phyloP scores from a whole-genome alignment of 2,329 filamentous ascomycete genomes.

The Didymella lethalis region DNA sequence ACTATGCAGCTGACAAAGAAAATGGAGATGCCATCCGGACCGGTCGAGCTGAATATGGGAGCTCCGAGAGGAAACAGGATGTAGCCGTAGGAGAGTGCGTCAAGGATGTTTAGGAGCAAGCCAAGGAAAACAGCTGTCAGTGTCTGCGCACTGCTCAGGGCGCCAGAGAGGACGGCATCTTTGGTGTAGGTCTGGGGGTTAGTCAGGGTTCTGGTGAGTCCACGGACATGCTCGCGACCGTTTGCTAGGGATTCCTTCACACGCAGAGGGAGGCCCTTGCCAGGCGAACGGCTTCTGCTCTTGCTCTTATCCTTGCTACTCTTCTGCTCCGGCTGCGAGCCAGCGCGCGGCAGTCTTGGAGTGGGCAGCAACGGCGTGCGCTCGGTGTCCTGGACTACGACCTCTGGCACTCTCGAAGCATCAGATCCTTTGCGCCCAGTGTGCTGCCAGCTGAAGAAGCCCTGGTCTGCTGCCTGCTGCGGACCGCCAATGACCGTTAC shows the following conservation, averaged over 20 bases:
- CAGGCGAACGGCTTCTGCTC: slow-evolving; percentile 36
- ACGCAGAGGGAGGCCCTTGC: slow-evolving; percentile 23
- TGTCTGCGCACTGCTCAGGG: slow-evolving; percentile 71
- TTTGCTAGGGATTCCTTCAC: slow-evolving; percentile 30
- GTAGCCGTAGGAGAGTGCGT: slow-evolving; percentile 89
- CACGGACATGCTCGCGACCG: slow-evolving; percentile 33
- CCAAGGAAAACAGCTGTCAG: slow-evolving; percentile 89
- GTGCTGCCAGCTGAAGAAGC: slow-evolving; percentile 36
- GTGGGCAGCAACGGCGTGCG: slow-evolving; percentile 52
- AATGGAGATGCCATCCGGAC: slow-evolving; percentile 94
- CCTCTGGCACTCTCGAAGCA: slow-evolving; percentile 25
- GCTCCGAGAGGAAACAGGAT: slow-evolving; percentile 93
- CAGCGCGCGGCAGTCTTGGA: slow-evolving; percentile 38
- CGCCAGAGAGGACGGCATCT: slow-evolving; percentile 68
- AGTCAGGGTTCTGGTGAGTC: slow-evolving; percentile 48
- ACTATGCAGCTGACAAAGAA: slow-evolving; percentile 99
- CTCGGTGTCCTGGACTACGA: slow-evolving; percentile 45
- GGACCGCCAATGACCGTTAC: slow-evolving; percentile 45
- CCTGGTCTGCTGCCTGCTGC: slow-evolving; percentile 20
- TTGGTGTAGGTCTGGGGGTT: slow-evolving; percentile 78
- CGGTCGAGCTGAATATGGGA: slow-evolving; percentile 82
- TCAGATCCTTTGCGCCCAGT: slow-evolving; percentile 8
- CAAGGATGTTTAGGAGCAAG: slow-evolving; percentile 87
- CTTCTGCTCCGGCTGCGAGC: slow-evolving; percentile 30
- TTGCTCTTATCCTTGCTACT: slow-evolving; percentile 15